Evolutionary conservation across 176 grass and related monocot genomes (phyloP).

Genomic region (Puya raimondii): DNA sequence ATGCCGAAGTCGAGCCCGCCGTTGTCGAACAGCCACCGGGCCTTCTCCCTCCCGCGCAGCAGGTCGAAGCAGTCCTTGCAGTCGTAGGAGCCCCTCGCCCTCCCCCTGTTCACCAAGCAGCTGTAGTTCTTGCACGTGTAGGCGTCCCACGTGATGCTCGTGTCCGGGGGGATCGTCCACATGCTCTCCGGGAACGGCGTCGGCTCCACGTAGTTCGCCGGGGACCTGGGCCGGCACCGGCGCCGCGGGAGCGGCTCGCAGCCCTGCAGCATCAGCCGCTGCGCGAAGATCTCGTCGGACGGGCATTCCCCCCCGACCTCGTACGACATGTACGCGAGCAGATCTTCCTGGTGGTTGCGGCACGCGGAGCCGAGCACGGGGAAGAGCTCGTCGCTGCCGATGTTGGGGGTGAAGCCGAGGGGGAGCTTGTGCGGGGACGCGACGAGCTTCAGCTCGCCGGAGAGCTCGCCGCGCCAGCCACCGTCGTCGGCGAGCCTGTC

Average conservation of each 20-base stretch:
- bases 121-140: conserved; percentile 55
- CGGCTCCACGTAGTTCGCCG: conserved; percentile 26
- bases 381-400: conserved; percentile 35
- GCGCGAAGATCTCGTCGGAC: conserved; percentile 42
- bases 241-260: conserved; percentile 82
- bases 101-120: conserved; percentile 25
- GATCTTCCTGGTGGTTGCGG: conserved; percentile 24
- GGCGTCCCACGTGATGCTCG: conserved; percentile 38
- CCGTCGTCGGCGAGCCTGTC: background rate
- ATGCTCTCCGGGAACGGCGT: conserved; percentile 33
- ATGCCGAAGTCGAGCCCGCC: conserved; percentile 34
- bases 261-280: conserved; percentile 46
- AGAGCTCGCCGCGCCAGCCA: conserved; percentile 21
- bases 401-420: conserved; percentile 22
- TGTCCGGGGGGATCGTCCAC: conserved; percentile 42
- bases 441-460: conserved; percentile 37
- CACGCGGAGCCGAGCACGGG: conserved; percentile 31
- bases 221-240: conserved; percentile 55
- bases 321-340: conserved; percentile 38
- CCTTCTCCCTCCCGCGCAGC: conserved; percentile 21
- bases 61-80: conserved; percentile 63
- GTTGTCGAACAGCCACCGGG: conserved; percentile 29
- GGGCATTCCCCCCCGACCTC: conserved; percentile 42
- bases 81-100: conserved; percentile 27
- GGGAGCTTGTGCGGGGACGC: conserved; percentile 41